Percentiles rank a stretch among this genome's conserved stretches.
phyloP scores from a whole-genome alignment of 2,329 filamentous ascomycete genomes.

The Westerdykella sp. region DNA sequence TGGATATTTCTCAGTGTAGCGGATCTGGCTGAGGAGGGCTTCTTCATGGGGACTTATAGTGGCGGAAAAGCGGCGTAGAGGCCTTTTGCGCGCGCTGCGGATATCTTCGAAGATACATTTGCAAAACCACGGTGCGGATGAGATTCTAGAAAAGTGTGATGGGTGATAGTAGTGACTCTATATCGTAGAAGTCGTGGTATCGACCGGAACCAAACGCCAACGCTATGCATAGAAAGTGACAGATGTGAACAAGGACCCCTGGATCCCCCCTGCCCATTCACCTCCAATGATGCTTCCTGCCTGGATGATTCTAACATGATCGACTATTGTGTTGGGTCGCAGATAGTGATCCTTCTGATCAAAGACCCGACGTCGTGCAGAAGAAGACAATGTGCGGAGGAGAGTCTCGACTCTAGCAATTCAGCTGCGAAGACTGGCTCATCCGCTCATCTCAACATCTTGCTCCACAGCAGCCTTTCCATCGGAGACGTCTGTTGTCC shows the following conservation, averaged over 20 bases:
- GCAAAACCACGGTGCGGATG: too few species aligned
- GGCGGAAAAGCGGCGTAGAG: too few species aligned
- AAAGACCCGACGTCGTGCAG: neutral
- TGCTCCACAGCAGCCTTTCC: constrained; percentile 20
- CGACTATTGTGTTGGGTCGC: neutral
- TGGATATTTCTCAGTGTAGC: too few species aligned
- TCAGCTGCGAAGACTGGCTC: constrained; percentile 4
- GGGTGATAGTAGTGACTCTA: too few species aligned
- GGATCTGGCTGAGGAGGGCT: too few species aligned
- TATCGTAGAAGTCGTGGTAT: too few species aligned
- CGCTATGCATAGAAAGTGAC: constrained; percentile 9
- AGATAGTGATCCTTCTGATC: neutral
- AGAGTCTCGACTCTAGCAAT: too few species aligned
- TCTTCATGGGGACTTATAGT: too few species aligned
- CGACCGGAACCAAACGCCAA: constrained; percentile 4
- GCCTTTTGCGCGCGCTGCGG: too few species aligned
- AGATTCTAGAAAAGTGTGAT: too few species aligned
- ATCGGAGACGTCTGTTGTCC: constrained; percentile 10
- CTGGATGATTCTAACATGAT: neutral
- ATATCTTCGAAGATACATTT: too few species aligned
- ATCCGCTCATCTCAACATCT: constrained; percentile 32
- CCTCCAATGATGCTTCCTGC: neutral
- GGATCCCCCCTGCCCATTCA: neutral
- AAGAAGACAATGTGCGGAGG: too few species aligned
- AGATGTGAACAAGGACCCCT: neutral